Conservation (phyloP, 2,329 filamentous ascomycete species). For the Verticillium zaregamsianum region DNA sequence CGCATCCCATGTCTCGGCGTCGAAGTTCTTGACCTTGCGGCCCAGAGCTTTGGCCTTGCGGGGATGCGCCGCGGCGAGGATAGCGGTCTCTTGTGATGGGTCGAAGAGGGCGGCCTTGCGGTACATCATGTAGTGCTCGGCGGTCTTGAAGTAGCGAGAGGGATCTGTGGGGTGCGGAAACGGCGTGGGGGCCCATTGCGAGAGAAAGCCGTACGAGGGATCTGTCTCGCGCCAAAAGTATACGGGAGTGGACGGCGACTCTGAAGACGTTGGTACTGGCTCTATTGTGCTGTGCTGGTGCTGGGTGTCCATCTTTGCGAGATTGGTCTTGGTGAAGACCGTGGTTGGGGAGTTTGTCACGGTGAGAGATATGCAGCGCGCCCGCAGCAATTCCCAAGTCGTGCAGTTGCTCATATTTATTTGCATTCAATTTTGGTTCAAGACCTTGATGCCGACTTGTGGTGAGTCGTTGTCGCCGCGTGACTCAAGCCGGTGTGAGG, state of each 20-base stretch:
- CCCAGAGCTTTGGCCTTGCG: slow-evolving; percentile 50
- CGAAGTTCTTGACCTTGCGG: slow-evolving; percentile 48
- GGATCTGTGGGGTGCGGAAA: slow-evolving; percentile 38
- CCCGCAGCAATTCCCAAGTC: neutral
- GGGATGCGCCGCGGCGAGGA: slow-evolving; percentile 44
- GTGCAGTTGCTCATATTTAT: neutral
- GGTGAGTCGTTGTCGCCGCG: neutral
- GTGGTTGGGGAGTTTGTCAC: too few relatives aligned
- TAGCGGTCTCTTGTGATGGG: slow-evolving; percentile 37
- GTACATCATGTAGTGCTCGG: slow-evolving; percentile 56
- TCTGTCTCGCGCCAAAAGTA: slow-evolving; percentile 48
- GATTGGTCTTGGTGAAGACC: too few relatives aligned
- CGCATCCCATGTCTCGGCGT: slow-evolving; percentile 44
- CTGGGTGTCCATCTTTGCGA: neutral
- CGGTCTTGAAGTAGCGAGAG: slow-evolving; percentile 38
- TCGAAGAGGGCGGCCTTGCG: slow-evolving; percentile 47
- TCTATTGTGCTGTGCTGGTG: neutral
- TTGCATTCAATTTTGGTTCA: neutral
- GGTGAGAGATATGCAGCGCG: too few relatives aligned
- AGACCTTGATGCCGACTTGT: neutral
- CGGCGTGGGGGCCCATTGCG: slow-evolving; percentile 54
- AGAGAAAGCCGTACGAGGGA: slow-evolving; percentile 49
- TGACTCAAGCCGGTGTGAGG: neutral
- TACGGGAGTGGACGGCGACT: slow-evolving; percentile 13
- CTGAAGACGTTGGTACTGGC: neutral